Evolutionary conservation across 768 basidiomycete species (phyloP).

Genomic region (Boletellus sp.): DNA sequence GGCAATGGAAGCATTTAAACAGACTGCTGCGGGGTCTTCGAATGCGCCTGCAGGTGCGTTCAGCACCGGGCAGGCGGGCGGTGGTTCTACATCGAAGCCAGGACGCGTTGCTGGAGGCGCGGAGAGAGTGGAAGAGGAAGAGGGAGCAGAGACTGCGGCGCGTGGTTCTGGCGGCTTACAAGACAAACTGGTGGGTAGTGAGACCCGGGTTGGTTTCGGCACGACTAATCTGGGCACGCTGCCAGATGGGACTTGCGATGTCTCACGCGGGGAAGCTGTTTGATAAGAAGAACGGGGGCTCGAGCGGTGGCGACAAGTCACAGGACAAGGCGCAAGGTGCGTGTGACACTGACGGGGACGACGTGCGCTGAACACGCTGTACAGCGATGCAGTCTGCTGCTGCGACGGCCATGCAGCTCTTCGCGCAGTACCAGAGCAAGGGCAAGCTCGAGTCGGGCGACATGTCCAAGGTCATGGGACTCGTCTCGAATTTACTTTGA

Average conservation of each 20-base stretch:
- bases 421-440: constrained; percentile 19
- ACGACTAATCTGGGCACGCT: not conserved
- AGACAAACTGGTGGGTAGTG: constrained; percentile 27
- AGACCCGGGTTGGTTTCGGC: not conserved
- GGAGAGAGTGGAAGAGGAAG: constrained; percentile 9
- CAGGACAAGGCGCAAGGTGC: constrained; percentile 29
- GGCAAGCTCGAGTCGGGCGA: constrained; percentile 30
- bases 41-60: constrained; percentile 21
- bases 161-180: constrained; percentile 20
- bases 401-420: constrained; percentile 29
- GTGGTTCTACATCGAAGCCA: not conserved
- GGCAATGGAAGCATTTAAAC: constrained; percentile 31
- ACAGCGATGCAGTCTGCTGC: constrained; percentile 33
- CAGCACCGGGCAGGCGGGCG: constrained; percentile 1
- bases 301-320: constrained; percentile 6
- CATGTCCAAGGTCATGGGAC: constrained; percentile 24
- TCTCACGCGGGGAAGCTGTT: constrained; percentile 31
- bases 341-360: not conserved
- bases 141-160: not conserved
- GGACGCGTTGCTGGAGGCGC: not conserved
- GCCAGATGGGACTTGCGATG: constrained; percentile 30
- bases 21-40: constrained; percentile 15
- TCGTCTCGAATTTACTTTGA: constrained; percentile 27
- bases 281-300: constrained; percentile 30
- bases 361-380: not conserved